These are phyloP conservation scores for Cutaneotrichosporon mucoides DNA, from an alignment of 1,284 basidiomycete genomes.

Conservation along the genomic window DNA sequence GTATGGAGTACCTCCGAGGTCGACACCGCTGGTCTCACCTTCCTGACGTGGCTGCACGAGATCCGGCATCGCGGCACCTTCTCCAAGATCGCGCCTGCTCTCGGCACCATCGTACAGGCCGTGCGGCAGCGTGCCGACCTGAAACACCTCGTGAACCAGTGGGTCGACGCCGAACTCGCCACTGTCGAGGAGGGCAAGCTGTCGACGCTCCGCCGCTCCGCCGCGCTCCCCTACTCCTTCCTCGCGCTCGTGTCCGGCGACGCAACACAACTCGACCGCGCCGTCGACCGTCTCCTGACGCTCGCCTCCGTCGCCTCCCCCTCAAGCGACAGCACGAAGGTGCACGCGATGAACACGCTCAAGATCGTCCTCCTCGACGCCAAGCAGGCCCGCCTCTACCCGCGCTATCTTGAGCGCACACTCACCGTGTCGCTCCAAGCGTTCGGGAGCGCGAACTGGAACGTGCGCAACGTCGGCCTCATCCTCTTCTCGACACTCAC, in stretches of 20 bases:
- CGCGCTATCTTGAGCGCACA: slow-evolving; percentile 38
- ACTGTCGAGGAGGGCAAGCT: slow-evolving; percentile 37
- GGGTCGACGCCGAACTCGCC: slow-evolving; percentile 43
- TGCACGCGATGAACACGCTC: slow-evolving; percentile 48
- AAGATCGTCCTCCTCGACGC: slow-evolving; percentile 47
- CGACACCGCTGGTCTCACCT: slow-evolving; percentile 30
- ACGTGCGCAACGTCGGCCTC: slow-evolving; percentile 47
- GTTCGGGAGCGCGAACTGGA: slow-evolving; percentile 44
- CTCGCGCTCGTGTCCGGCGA: slow-evolving; percentile 39
- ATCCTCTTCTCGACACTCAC: slow-evolving; percentile 46
- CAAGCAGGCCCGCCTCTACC: slow-evolving; percentile 35
- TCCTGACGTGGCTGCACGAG: slow-evolving; percentile 46
- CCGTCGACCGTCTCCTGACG: slow-evolving; percentile 27
- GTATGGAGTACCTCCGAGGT: slow-evolving; percentile 37
- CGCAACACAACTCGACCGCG: slow-evolving; percentile 29
- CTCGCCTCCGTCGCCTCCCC: slow-evolving; percentile 31
- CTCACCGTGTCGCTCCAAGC: slow-evolving; percentile 41
- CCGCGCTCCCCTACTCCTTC: slow-evolving; percentile 44
- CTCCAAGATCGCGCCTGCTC: slow-evolving; percentile 39
- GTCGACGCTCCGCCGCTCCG: slow-evolving; percentile 47
- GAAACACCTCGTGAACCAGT: slow-evolving; percentile 25
- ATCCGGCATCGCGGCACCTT: slow-evolving; percentile 49
- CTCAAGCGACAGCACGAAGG: slow-evolving; percentile 39
- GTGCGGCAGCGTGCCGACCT: slow-evolving; percentile 21
- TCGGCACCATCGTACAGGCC: slow-evolving; percentile 35